A percentile compares a stretch with the other conserved stretches of the same genome.
Conservation (phyloP, 345 rosid genomes). For the Populus davidiana region DNA sequence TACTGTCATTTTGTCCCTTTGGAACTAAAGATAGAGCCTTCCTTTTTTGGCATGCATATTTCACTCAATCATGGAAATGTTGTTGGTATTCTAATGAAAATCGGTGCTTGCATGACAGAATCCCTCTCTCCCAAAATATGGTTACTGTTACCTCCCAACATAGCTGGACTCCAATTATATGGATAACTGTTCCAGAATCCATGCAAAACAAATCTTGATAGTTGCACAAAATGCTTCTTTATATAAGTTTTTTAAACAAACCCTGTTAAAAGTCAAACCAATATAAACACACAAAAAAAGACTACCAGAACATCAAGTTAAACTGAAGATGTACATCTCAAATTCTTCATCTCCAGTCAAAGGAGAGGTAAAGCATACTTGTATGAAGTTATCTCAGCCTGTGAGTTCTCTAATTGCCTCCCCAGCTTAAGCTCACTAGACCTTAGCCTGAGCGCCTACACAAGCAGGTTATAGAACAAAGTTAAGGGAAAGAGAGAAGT, state of each 20-base stretch:
- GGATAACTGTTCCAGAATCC: neutral
- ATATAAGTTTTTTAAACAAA: neutral
- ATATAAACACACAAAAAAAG: neutral
- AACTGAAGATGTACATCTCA: neutral
- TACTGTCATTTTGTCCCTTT: neutral
- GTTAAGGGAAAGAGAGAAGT: neutral
- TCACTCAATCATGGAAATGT: neutral
- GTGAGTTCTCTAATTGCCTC: conserved; percentile 78
- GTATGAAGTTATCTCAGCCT: conserved; percentile 62
- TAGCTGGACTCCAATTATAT: neutral
- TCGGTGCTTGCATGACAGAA: neutral
- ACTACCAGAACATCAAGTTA: conserved; percentile 2
- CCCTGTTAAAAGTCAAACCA: neutral
- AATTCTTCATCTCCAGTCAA: conserved; percentile 5
- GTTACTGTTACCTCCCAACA: neutral
- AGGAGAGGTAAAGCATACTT: conserved; percentile 49
- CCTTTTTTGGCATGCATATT: neutral
- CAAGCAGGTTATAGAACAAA: conserved; percentile 14
- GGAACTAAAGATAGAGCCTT: neutral
- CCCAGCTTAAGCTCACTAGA: conserved; percentile 94
- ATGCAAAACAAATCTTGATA: neutral
- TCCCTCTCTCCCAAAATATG: neutral
- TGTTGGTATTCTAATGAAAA: neutral
- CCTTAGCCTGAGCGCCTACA: conserved; percentile 88
- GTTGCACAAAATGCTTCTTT: neutral